phyloP scores from a whole-genome alignment of 2,329 filamentous ascomycete genomes.

The Penicillium aurantiogriseum region DNA sequence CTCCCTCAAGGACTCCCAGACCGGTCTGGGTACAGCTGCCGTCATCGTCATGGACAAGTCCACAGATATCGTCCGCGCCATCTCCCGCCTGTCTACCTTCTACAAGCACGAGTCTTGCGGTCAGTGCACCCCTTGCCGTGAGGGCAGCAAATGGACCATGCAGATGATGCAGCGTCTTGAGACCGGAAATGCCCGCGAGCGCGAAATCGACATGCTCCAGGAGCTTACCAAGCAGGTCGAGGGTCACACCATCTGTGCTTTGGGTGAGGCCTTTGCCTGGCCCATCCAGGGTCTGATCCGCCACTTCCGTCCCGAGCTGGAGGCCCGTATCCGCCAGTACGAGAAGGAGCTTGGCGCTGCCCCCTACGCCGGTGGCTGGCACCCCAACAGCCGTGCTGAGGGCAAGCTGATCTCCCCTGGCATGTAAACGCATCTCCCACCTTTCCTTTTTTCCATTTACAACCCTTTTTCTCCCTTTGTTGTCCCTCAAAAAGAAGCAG shows the following conservation, averaged over 20 bases:
- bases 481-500: conserved; percentile 21
- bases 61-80: conserved; percentile 91
- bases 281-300: conserved; percentile 96
- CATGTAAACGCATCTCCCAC: conserved; percentile 62
- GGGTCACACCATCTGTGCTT: conserved; percentile 96
- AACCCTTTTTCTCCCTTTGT: conserved; percentile 8
- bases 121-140: conserved; percentile 98
- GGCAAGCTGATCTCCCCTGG: conserved; percentile 86
- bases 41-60: conserved; percentile 99
- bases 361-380: conserved; percentile 84
- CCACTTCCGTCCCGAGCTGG: conserved; percentile 94
- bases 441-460: conserved; percentile 2
- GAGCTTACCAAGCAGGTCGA: conserved; percentile 99
- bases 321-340: conserved; percentile 83
- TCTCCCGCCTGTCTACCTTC: conserved; percentile 89
- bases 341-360: conserved; percentile 69
- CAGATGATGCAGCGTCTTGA: conserved; percentile 98
- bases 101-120: conserved; percentile 98
- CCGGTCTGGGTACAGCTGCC: conserved; percentile 92
- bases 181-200: conserved; percentile 79
- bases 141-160: conserved; percentile 98
- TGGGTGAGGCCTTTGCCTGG: conserved; percentile 98
- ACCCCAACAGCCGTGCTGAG: conserved; percentile 68
- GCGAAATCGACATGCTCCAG: conserved; percentile 99
- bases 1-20: conserved; percentile 94